Base-by-base conservation (phyloP, 1,284 basidiomycete genomes). In the Cystobasidium sp. region DNA sequence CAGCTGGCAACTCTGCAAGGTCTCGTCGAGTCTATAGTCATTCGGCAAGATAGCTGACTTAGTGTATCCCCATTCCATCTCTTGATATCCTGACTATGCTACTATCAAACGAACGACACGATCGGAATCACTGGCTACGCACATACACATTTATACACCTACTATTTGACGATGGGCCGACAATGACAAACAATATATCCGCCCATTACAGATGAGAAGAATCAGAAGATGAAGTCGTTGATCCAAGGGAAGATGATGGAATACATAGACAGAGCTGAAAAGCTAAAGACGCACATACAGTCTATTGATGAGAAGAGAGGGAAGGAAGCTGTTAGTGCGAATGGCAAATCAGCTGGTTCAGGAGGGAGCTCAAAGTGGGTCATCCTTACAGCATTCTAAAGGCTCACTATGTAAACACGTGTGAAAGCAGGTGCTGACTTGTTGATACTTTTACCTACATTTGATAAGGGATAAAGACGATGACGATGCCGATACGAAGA, bases 261-360 rank as follows among this genome's bases (percentile, higher is more conserved):
- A 81, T 99, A 99, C 83, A 88, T 99, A 53, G 88, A 88, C 74
- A 89, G 96, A 20, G 96, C 96, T 0, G 96, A 99, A 83, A 92
- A 89, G 77, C 86, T 99, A 78, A 98, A 98, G 84, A 88, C 90
- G 77, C 91, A 95, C 81, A 85, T 95, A 46, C 83, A 86, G 61
- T 84, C 87, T 73, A 81, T 83, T 31, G 85, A 86, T 22, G 91
- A 94, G 82, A 93, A 93, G 81, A 85, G 86, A 58, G 86, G 88
- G 18, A 88, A 88, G 82, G 88, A 86, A 76, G 91, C 91, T n/a
- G 86, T 97, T 10, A 91, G 92, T 8, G 89, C 89, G 6, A 89
- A 91, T 76, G 86, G 87, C 20, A 86, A 86, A 22, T 86, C 88
- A 16, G 87, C 88, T 12, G 84, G 87, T 10, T 88, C 87, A 3